phyloP scores from a whole-genome alignment of 495 filamentous ascomycete species.

The Tuber aestivum region DNA sequence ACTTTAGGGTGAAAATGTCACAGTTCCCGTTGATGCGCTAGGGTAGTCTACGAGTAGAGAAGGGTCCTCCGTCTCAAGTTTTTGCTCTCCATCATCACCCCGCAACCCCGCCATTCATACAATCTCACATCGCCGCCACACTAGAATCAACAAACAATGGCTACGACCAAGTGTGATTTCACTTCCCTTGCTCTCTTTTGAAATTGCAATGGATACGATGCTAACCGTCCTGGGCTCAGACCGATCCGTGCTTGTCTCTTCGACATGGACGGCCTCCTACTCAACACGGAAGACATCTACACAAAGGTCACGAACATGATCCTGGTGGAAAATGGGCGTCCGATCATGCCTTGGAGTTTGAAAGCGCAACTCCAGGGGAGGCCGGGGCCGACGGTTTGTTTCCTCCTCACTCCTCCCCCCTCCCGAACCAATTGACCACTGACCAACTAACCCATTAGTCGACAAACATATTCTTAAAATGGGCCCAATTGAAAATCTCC shows the following conservation, averaged over 20 bases:
- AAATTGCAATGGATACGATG: background rate
- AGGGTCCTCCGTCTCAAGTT: background rate
- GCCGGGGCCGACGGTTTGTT: background rate
- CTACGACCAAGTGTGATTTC: background rate
- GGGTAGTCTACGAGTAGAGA: background rate
- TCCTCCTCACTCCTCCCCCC: background rate
- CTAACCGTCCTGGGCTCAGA: background rate
- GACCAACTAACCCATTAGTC: constrained; percentile 45
- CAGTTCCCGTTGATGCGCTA: background rate
- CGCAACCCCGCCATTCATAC: background rate
- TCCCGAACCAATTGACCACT: background rate
- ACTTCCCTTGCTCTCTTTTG: background rate
- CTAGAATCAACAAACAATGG: background rate
- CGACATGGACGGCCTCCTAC: constrained; percentile 95
- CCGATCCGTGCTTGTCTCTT: constrained; percentile 90
- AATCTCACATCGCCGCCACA: background rate
- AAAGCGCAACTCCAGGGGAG: constrained; percentile 75
- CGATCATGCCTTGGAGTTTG: constrained; percentile 77
- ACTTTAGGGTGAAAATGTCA: background rate
- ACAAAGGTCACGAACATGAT: constrained; percentile 74
- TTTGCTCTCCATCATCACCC: background rate
- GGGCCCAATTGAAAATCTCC: constrained; percentile 80
- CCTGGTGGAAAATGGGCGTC: constrained; percentile 64
- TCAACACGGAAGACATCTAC: constrained; percentile 92
- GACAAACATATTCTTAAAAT: constrained; percentile 61